These are phyloP conservation scores for Monilinia fructicola DNA, from an alignment of 2,329 filamentous ascomycete species.

Conservation along the genomic window DNA sequence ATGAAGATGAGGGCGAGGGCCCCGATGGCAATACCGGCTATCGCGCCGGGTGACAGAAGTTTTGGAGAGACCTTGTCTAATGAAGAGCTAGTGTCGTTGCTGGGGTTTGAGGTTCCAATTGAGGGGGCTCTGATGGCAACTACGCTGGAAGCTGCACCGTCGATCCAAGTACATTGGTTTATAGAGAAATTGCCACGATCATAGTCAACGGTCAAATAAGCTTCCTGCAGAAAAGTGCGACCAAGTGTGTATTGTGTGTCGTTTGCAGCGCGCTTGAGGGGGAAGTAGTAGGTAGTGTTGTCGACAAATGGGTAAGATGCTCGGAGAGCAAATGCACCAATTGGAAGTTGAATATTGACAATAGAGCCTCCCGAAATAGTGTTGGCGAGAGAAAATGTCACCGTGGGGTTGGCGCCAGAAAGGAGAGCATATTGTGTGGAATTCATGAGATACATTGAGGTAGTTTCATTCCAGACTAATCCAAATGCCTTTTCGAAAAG, in stretches of 20 bases:
- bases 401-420: conserved; percentile 37
- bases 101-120: conserved; percentile 3
- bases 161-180: conserved; percentile 40
- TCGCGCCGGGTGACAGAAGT: background rate
- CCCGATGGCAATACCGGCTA: conserved; percentile 6
- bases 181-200: conserved; percentile 44
- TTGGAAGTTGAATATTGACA: conserved; percentile 43
- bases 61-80: background rate
- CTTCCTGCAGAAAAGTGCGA: conserved; percentile 46
- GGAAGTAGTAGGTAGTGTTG: conserved; percentile 42
- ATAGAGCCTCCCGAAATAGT: conserved; percentile 33
- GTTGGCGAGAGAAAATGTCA: conserved; percentile 42
- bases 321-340: conserved; percentile 43
- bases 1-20: background rate
- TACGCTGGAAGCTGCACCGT: conserved; percentile 37
- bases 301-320: conserved; percentile 40
- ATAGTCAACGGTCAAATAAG: conserved; percentile 41
- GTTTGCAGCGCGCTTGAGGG: conserved; percentile 42
- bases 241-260: conserved; percentile 43
- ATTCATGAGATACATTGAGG: conserved; percentile 42
- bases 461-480: conserved; percentile 41
- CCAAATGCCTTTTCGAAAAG: conserved; percentile 42
- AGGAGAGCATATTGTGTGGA: conserved; percentile 34
- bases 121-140: conserved; percentile 22
- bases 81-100: background rate